A percentile compares a stretch with the other conserved stretches of the same genome.
Evolutionary conservation across 2,329 filamentous ascomycete species (phyloP).

Genomic region (Leptographium wingfieldii): DNA sequence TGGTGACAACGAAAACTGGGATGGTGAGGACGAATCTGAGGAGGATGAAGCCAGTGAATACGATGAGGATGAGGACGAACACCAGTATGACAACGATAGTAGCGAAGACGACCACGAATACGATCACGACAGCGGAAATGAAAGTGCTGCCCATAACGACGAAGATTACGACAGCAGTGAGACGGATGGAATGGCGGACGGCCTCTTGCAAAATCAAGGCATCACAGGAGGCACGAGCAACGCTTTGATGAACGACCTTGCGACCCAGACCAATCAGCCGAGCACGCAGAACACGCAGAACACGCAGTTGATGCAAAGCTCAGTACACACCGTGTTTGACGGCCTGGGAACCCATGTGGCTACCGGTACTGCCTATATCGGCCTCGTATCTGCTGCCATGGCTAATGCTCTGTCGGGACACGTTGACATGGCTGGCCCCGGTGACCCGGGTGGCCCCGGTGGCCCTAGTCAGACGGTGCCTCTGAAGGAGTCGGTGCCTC

Average conservation of each 20-base stretch:
- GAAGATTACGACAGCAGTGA: not conserved
- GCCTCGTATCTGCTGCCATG: not conserved
- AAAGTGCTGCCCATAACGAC: not conserved
- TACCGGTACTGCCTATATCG: not conserved
- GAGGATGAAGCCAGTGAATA: constrained; percentile 7
- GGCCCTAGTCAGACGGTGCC: not conserved
- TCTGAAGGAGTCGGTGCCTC: not conserved
- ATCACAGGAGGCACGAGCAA: not conserved
- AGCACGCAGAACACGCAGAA: not conserved
- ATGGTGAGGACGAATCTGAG: constrained; percentile 12
- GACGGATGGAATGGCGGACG: not conserved
- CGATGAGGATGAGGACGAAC: constrained; percentile 1
- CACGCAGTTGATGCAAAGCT: no score
- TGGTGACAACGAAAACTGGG: constrained; percentile 7
- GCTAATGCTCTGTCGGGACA: not conserved
- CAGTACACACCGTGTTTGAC: not conserved
- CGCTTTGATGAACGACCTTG: not conserved
- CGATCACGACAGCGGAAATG: not conserved
- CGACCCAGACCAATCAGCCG: not conserved
- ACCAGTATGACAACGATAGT: constrained; percentile 11
- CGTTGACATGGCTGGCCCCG: not conserved
- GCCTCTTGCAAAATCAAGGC: not conserved
- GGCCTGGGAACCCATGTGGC: not conserved
- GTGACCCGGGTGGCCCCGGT: not conserved
- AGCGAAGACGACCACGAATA: constrained; percentile 9